A percentile compares a stretch with the other conserved stretches of the same genome.
These are phyloP conservation scores for Sugiyamaella paludigena DNA, from an alignment of 1,139 yeast species.

Conservation along the genomic window DNA sequence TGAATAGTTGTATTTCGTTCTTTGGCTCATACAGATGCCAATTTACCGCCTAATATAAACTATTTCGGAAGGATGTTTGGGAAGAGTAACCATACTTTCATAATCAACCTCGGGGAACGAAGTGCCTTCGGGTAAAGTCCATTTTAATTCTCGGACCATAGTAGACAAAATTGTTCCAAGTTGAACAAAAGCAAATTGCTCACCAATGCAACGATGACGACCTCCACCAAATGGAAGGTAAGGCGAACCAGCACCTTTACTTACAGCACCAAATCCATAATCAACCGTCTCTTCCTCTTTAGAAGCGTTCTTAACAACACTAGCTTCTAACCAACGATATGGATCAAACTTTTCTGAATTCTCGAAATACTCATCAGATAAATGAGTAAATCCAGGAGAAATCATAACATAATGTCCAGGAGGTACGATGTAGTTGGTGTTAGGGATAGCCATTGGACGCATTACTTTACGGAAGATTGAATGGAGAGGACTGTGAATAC, in stretches of 20 bases:
- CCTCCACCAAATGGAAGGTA: constrained; percentile 99
- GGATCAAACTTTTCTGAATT: constrained; percentile 67
- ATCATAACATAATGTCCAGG: constrained; percentile 86
- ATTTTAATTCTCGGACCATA: constrained; percentile 70
- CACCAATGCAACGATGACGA: constrained; percentile 99
- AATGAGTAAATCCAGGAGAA: constrained; percentile 89
- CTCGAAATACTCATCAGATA: constrained; percentile 74
- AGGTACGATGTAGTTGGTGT: constrained; percentile 79
- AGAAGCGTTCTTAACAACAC: constrained; percentile 40
- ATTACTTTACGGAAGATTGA: constrained; percentile 91
- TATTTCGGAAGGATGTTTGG: constrained; percentile 73
- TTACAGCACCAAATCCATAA: constrained; percentile 92
- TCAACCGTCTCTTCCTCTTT: constrained; percentile 59
- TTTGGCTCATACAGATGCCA: too few species aligned
- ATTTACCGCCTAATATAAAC: constrained; percentile 51
- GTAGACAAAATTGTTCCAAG: constrained; percentile 81
- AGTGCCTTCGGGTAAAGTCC: constrained; percentile 61
- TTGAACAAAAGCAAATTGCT: constrained; percentile 95
- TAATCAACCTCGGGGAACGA: constrained; percentile 77
- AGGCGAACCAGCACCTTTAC: constrained; percentile 94
- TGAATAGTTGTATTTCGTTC: constrained; percentile 3
- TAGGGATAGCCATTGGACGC: constrained; percentile 75
- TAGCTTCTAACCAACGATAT: constrained; percentile 74
- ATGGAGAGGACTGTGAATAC: constrained; percentile 95
- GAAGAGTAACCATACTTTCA: constrained; percentile 91